These are phyloP conservation scores for Kwoniella dendrophila DNA, from an alignment of 768 basidiomycete genomes.

Conservation along the genomic window DNA sequence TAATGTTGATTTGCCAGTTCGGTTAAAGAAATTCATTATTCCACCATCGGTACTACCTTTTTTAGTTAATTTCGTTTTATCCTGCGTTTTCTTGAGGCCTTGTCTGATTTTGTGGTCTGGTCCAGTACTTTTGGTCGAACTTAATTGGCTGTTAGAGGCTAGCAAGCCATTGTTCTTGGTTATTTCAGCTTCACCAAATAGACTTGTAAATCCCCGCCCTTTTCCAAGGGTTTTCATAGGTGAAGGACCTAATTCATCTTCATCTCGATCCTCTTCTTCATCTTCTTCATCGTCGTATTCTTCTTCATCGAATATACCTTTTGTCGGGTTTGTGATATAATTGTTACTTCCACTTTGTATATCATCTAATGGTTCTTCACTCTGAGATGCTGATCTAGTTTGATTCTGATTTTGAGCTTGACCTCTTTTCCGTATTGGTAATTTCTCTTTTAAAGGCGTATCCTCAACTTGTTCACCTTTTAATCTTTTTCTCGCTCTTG, in stretches of 20 bases:
- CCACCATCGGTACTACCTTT: slow-evolving; percentile 1
- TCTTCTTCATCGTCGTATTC: slow-evolving; percentile 3
- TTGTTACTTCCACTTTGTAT: slow-evolving; percentile 1
- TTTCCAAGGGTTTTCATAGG: slow-evolving; percentile 32
- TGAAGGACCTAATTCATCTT: slow-evolving; percentile 45
- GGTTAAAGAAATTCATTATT: slow-evolving; percentile 22
- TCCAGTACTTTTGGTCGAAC: too few species aligned
- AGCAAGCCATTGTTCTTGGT: too few species aligned
- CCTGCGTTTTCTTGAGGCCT: background rate
- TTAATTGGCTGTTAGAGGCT: too few species aligned
- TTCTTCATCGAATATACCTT: background rate
- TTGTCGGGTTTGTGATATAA: background rate
- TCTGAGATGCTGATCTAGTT: background rate
- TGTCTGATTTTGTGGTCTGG: too few species aligned
- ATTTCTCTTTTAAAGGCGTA: slow-evolving; percentile 41
- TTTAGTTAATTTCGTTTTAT: background rate
- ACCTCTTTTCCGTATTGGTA: slow-evolving; percentile 17
- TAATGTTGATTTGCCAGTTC: background rate
- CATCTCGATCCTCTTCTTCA: slow-evolving; percentile 13
- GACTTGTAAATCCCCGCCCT: slow-evolving; percentile 27
- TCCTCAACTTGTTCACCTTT: slow-evolving; percentile 45
- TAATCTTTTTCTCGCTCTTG: slow-evolving; percentile 42
- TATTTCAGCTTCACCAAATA: slow-evolving; percentile 28
- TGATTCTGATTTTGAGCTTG: slow-evolving; percentile 5
- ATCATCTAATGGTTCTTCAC: background rate